Conservation (phyloP, 2,329 filamentous ascomycete species). For the Gaeumannomyces sp. region DNA sequence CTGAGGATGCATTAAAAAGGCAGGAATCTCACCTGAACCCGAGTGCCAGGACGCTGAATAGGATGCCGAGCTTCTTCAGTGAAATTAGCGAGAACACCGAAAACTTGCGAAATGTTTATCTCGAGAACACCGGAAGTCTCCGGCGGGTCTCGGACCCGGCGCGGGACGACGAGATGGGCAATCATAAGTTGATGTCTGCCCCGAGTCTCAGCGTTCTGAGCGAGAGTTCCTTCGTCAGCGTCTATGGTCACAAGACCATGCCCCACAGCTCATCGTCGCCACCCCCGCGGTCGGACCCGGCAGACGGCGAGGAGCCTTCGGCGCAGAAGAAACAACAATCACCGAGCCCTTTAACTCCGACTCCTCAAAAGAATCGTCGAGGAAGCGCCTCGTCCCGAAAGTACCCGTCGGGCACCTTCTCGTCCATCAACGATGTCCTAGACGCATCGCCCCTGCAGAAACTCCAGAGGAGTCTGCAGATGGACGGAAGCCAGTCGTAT, state of each 20-base stretch:
- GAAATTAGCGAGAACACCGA: slow-evolving; percentile 54
- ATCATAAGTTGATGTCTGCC: slow-evolving; percentile 37
- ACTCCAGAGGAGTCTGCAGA: slow-evolving; percentile 31
- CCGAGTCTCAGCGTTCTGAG: slow-evolving; percentile 59
- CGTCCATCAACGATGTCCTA: slow-evolving; percentile 41
- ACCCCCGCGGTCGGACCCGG: slow-evolving; percentile 17
- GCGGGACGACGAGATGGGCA: slow-evolving; percentile 26
- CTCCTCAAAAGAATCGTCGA: slow-evolving; percentile 20
- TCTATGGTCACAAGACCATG: slow-evolving; percentile 47
- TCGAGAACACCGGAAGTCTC: slow-evolving; percentile 45
- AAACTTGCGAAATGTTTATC: slow-evolving; percentile 54
- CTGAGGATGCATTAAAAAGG: not conserved
- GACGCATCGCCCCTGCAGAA: slow-evolving; percentile 45
- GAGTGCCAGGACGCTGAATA: slow-evolving; percentile 16
- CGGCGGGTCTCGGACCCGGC: slow-evolving; percentile 39
- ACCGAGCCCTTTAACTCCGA: slow-evolving; percentile 12
- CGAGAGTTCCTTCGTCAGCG: slow-evolving; percentile 60
- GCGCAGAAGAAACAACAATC: not conserved
- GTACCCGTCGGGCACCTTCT: slow-evolving; percentile 30
- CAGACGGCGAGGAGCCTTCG: slow-evolving; percentile 14
- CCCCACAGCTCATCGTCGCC: slow-evolving; percentile 19
- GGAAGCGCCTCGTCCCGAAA: slow-evolving; percentile 20
- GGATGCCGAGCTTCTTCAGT: slow-evolving; percentile 61
- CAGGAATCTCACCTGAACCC: not conserved
- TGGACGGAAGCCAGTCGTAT: not conserved